Conservation (phyloP, 805 yeast genomes). For the Kuraishia borneana region DNA sequence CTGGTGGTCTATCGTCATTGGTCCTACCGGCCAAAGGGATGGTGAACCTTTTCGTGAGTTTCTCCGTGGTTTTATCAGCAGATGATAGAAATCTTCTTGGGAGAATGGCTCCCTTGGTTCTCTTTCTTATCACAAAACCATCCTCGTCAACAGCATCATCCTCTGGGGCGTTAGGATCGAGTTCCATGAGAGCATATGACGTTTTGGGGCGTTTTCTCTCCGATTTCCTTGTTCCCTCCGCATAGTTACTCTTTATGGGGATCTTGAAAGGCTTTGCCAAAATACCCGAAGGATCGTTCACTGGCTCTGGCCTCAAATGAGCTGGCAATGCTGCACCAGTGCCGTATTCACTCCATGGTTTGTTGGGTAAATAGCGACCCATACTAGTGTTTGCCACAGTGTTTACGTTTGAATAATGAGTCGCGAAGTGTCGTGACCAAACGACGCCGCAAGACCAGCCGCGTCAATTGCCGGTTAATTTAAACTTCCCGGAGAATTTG, state of each 20-base stretch:
- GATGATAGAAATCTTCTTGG: constrained; percentile 39
- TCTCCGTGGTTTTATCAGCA: constrained; percentile 25
- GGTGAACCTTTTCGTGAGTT: constrained; percentile 36
- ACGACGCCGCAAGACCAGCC: too few relatives aligned
- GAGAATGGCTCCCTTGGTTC: constrained; percentile 51
- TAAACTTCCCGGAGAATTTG: too few relatives aligned
- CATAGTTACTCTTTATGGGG: constrained; percentile 31
- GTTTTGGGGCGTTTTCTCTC: constrained; percentile 21
- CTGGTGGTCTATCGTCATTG: constrained; percentile 38
- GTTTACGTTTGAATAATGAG: too few relatives aligned
- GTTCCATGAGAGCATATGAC: constrained; percentile 28
- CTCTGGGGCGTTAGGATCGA: constrained; percentile 14
- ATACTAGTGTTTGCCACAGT: constrained; percentile 1
- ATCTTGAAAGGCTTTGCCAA: constrained; percentile 61
- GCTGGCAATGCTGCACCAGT: constrained; percentile 62
- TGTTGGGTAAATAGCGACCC: constrained; percentile 22
- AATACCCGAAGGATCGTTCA: constrained; percentile 37
- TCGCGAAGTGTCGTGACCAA: too few relatives aligned
- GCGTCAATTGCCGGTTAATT: too few relatives aligned
- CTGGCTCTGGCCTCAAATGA: constrained; percentile 40
- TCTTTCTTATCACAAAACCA: constrained; percentile 17
- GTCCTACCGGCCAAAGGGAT: constrained; percentile 43
- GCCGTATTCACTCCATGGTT: constrained; percentile 40
- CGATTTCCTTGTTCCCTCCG: constrained; percentile 11
- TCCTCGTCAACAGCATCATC: constrained; percentile 21